These are phyloP conservation scores for Ceriops zippeliana DNA, from an alignment of 345 rosid genomes.

Conservation along the genomic window DNA sequence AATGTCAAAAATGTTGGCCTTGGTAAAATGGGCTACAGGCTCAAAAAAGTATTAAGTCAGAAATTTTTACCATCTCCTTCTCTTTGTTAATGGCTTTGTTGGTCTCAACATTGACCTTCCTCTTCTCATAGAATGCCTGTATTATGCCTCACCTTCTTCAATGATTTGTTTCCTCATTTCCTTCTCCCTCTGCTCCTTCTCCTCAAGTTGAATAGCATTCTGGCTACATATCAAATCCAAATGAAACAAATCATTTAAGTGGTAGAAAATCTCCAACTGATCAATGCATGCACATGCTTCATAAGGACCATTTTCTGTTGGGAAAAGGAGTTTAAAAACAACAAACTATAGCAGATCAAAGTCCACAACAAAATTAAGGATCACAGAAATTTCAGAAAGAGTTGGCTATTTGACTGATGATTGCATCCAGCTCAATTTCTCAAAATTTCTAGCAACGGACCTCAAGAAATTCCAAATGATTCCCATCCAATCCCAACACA, in stretches of 20 bases:
- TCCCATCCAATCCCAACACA: background rate
- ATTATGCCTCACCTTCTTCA: constrained; percentile 28
- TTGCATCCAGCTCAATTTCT: background rate
- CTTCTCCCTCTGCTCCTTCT: constrained; percentile 34
- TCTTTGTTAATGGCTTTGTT: constrained; percentile 29
- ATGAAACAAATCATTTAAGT: background rate
- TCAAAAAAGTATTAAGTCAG: background rate
- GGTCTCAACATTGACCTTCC: constrained; percentile 31
- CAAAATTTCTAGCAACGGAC: background rate
- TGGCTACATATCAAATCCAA: constrained; percentile 16
- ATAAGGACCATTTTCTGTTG: background rate
- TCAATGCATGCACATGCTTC: background rate
- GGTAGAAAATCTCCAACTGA: background rate
- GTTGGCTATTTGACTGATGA: background rate
- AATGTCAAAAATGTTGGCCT: background rate
- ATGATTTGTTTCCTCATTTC: constrained; percentile 35
- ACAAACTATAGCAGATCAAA: background rate
- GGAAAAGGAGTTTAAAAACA: background rate
- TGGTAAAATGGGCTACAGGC: background rate
- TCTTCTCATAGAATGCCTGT: constrained; percentile 29
- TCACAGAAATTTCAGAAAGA: background rate
- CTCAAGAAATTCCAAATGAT: background rate
- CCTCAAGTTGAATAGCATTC: constrained; percentile 31
- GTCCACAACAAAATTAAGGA: background rate
- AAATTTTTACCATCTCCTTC: constrained; percentile 25